These are phyloP conservation scores for Mycosphaerella sp. DNA, from an alignment of 2,329 filamentous ascomycete species.

Conservation along the genomic window DNA sequence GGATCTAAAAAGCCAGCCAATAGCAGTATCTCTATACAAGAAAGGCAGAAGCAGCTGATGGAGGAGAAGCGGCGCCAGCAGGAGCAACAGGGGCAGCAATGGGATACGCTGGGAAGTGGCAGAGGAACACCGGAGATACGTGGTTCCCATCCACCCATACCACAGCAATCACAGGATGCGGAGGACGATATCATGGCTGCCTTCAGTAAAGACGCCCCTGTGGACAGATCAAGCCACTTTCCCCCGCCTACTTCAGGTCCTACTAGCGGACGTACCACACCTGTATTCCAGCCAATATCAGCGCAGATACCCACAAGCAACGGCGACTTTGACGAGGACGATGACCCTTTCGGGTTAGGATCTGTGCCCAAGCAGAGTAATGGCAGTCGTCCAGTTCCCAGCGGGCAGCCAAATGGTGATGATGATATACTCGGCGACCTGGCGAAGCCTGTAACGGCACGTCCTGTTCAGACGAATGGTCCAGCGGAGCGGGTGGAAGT, in stretches of 20 bases:
- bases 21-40: slow-evolving; percentile 64
- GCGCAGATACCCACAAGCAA: slow-evolving; percentile 3
- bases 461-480: slow-evolving; percentile 13
- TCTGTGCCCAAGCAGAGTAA: slow-evolving; percentile 23
- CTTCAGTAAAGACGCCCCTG: slow-evolving; percentile 54
- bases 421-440: slow-evolving; percentile 60
- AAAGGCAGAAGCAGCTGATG: slow-evolving; percentile 62
- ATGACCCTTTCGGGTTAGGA: slow-evolving; percentile 80
- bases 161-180: slow-evolving; percentile 18
- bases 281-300: slow-evolving; percentile 22
- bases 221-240: slow-evolving; percentile 55
- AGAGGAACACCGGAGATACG: slow-evolving; percentile 39
- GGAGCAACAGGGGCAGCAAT: slow-evolving; percentile 63
- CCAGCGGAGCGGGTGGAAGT: slow-evolving; percentile 4
- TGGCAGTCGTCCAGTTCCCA: slow-evolving; percentile 22
- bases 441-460: slow-evolving; percentile 53
- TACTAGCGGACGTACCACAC: slow-evolving; percentile 40
- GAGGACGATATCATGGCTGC: slow-evolving; percentile 58
- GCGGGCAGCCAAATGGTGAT: slow-evolving; percentile 13
- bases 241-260: slow-evolving; percentile 39
- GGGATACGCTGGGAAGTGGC: slow-evolving; percentile 68
- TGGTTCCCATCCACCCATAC: slow-evolving; percentile 20
- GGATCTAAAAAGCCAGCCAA: slow-evolving; percentile 52
- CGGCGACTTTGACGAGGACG: slow-evolving; percentile 52
- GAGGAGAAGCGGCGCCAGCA: slow-evolving; percentile 75